Base-by-base conservation (phyloP, 768 basidiomycete genomes). In the Kwoniella dendrophila region DNA sequence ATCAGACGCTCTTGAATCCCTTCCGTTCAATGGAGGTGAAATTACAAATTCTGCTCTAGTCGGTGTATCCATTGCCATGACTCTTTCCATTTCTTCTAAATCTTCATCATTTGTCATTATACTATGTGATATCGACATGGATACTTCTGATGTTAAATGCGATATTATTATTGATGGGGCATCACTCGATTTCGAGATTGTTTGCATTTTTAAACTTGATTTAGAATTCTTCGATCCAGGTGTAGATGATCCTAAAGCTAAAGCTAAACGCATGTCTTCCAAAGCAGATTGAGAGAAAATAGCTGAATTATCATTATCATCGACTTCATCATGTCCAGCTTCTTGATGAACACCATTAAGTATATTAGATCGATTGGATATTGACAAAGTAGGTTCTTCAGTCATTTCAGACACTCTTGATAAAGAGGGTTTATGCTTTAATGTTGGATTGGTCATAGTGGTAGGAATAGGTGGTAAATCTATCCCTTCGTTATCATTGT, bases 21-120 rank as follows among this genome's bases (percentile, higher is more conserved):
- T 40, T 10, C 59, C 59, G 30, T 24, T 14, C 20, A 41, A 47
- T 8, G 51, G 45, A 4, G 60, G 71, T 3, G 74, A 75, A 30
- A 66, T 69, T 52, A 75, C 71, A 50, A 75, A 73, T 51, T 72
- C 69, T 10, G 74, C 59, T 32, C 74, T 63, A n/a, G 71, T 71
- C 12, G 74, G 74, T 24, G 74, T 72, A 47, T 75, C 74, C 71
- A 75, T 72, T 20, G 59, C 63, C 54, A 75, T 50, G 18, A 75
- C 61, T 29, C 62, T 44, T 44, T 75, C 74, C 74, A 75, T 75
- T 60, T 72, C 71, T 33, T 69, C 62, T 2, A 64, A 66, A 32
- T 63, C 49, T 22, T 59, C 69, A 50, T 75, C 74, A 33, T 56
- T 55, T 3, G 40, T 49, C 8, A 44, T 27, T 3, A 50, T 40